Conservation (phyloP, 768 basidiomycete genomes). For the Phallus indusiatus region DNA sequence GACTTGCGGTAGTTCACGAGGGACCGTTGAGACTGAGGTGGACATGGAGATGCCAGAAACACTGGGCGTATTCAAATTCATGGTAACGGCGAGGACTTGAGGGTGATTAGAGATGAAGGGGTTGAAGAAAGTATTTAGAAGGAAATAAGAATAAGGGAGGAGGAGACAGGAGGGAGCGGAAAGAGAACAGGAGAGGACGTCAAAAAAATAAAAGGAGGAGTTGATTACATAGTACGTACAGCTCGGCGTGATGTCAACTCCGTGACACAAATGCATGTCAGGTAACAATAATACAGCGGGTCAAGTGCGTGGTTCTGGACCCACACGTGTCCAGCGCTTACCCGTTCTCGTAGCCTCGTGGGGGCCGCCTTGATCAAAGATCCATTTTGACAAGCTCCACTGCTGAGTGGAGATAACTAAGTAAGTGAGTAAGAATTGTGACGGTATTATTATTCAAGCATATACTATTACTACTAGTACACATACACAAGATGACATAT, state of each 20-base stretch:
- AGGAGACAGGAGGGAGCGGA: background rate
- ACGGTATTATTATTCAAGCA: no score
- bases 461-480: no score
- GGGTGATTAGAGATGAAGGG: background rate
- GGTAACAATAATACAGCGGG: background rate
- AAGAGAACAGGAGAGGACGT: background rate
- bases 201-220: background rate
- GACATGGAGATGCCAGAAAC: background rate
- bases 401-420: background rate
- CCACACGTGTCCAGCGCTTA: background rate
- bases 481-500: no score
- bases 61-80: conserved; percentile 7
- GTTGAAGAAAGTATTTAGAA: background rate
- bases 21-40: conserved; percentile 1
- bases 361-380: background rate
- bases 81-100: background rate
- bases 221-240: background rate
- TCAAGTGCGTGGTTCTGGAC: no score
- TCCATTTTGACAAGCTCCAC: background rate
- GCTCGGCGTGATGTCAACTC: conserved; percentile 5
- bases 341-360: background rate
- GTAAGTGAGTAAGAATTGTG: background rate
- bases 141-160: background rate
- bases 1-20: background rate
- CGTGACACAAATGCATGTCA: background rate